phyloP scores from a whole-genome alignment of 2,329 filamentous ascomycete genomes.

The Hymenoscyphus scutula region DNA sequence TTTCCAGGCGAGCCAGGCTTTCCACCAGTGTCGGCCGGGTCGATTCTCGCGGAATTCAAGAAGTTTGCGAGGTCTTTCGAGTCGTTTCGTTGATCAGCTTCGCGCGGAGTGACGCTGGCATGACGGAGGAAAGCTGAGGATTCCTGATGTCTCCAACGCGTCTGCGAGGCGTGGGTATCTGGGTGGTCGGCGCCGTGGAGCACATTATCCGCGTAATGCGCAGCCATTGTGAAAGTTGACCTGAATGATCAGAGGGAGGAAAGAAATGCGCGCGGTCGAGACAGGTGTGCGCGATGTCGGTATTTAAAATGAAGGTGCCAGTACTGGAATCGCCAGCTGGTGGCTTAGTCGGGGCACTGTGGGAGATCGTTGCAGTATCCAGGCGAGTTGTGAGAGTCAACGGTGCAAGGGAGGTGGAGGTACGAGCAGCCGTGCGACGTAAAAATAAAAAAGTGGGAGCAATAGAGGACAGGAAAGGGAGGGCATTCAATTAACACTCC shows the following conservation, averaged over 20 bases:
- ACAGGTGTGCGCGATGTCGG: not conserved
- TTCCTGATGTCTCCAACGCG: constrained; percentile 63
- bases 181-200: constrained; percentile 29
- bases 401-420: not conserved
- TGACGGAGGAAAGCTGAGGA: constrained; percentile 50
- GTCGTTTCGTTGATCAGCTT: constrained; percentile 42
- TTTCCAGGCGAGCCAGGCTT: constrained; percentile 31
- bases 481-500: not conserved
- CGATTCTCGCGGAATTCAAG: constrained; percentile 53
- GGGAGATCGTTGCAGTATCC: not conserved
- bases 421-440: not conserved
- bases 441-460: not conserved
- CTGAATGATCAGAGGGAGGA: no score
- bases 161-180: constrained; percentile 57
- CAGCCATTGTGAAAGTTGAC: constrained; percentile 25
- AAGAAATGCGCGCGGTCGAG: not conserved
- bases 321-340: not conserved
- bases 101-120: constrained; percentile 35
- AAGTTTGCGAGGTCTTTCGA: constrained; percentile 55
- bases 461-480: not conserved
- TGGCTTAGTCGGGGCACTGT: not conserved
- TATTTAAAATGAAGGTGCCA: constrained; percentile 2
- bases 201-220: constrained; percentile 29
- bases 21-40: constrained; percentile 23
- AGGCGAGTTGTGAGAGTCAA: not conserved